Base-by-base conservation (phyloP, 2,329 filamentous ascomycete species). In the Fonsecaea pedrosoi region DNA sequence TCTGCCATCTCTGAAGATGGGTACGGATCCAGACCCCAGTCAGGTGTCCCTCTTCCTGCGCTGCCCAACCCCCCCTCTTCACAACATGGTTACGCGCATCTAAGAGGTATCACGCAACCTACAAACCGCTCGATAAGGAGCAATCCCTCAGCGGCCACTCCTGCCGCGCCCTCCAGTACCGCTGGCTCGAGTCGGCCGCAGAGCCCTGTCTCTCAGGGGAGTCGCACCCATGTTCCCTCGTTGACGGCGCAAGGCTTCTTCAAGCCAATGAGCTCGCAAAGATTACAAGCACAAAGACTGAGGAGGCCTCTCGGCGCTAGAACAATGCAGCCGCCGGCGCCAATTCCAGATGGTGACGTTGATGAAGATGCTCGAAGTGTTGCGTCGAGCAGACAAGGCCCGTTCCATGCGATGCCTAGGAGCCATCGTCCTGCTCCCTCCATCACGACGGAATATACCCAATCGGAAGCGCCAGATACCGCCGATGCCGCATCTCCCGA, bases 231-330 rank as follows among this genome's bases (percentile, higher is more conserved):
- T 82, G 93, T 96, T 21, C 94, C 95, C 1, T 93, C 91, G 1
- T 82, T 99, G 61, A 90, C 92, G 2, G 93, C 92, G 15, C 91
- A 94, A 75, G 94, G 92, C 62, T 98, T 99, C 81, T 97, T 96
- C 76, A 90, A 90, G 25, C 95, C 95, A 45, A 96, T 99, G 92
- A 98, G 94, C 80, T 96, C 94, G 30, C 93, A 97, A 77, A 90
- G 92, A 77, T 83, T 98, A 59, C 94, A 98, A 80, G 93, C 93
- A 62, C 95, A 98, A 79, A 86, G 94, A 77, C 89, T 89, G 70
- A 87, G 83, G 72, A 82, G 82, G 55, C 84, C 82, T 42, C 79
- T 75, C 65, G 70, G 71, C 45, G 40, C 75, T 69, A 79, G 76
- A 54, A 78, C 76, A 64, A 74, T 67, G 55, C 69, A 70, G 35